Evolutionary conservation across 108 stramenopile genomes (phyloP).

Genomic region (Cyclotella cryptica): DNA sequence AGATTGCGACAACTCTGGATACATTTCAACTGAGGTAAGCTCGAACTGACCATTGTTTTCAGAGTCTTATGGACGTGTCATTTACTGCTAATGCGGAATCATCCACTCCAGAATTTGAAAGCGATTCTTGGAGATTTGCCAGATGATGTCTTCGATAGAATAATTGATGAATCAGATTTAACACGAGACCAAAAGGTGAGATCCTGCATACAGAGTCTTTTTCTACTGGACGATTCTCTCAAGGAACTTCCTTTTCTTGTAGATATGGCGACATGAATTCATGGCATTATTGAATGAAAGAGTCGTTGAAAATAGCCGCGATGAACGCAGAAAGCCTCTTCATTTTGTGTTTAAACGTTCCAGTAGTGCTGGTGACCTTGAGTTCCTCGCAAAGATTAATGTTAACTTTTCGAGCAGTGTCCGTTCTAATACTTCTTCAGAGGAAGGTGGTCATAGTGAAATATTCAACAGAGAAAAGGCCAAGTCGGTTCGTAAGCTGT

Average conservation of each 20-base stretch:
- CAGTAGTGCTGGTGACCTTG: slow-evolving; percentile 27
- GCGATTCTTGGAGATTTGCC: slow-evolving; percentile 61
- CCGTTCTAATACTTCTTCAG: neutral
- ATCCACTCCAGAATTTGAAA: slow-evolving; percentile 46
- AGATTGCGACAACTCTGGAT: slow-evolving; percentile 80
- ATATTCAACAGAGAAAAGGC: slow-evolving; percentile 21
- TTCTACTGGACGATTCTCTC: neutral
- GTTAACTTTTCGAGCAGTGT: neutral
- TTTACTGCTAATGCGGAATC: neutral
- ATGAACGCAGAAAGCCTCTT: slow-evolving; percentile 8
- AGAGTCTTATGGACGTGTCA: neutral
- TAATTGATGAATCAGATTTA: slow-evolving; percentile 57
- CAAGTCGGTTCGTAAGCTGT: slow-evolving; percentile 32
- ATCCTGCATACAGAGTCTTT: no score
- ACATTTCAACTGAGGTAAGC: slow-evolving; percentile 55
- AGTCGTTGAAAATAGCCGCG: neutral
- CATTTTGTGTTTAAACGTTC: slow-evolving; percentile 18
- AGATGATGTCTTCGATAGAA: slow-evolving; percentile 46
- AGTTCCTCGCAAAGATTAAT: slow-evolving; percentile 1
- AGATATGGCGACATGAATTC: slow-evolving; percentile 33
- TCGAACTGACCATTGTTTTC: neutral
- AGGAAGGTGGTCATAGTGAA: slow-evolving; percentile 1
- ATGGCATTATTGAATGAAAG: slow-evolving; percentile 24
- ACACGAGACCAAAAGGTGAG: slow-evolving; percentile 45
- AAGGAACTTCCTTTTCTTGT: neutral